Evolutionary conservation across 352 stramenopile species (phyloP).

Genomic region (Globisporangium lucens): DNA sequence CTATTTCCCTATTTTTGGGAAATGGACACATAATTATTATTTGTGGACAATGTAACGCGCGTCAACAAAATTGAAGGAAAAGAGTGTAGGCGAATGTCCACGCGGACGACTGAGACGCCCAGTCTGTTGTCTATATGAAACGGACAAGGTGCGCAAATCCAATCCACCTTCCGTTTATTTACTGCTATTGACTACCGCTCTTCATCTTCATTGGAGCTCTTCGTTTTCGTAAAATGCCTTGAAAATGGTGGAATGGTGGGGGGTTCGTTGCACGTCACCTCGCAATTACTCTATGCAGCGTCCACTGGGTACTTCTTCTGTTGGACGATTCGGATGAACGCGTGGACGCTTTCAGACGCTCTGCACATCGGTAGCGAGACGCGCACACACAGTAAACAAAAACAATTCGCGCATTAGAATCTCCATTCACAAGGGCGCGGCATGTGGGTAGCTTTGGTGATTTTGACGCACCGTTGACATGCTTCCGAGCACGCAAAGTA

Average conservation of each 20-base stretch:
- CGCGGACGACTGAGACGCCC: background rate
- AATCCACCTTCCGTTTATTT: background rate
- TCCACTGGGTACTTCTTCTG: conserved; percentile 60
- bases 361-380: conserved; percentile 21
- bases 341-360: conserved; percentile 66
- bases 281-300: conserved; percentile 1
- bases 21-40: conserved; percentile 1
- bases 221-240: background rate
- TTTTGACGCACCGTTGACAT: conserved; percentile 49
- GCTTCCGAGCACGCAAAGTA: conserved; percentile 83
- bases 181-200: background rate
- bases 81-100: background rate
- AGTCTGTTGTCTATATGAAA: background rate
- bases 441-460: no score
- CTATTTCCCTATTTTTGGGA: background rate
- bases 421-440: background rate
- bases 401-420: background rate
- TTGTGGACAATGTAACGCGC: background rate
- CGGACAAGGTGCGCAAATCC: background rate
- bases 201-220: background rate
- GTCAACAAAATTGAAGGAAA: background rate
- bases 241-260: background rate
- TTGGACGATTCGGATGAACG: conserved; percentile 76
- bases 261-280: background rate
- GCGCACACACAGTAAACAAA: background rate